Conservation (phyloP, 805 yeast species). For the Candida pini region DNA sequence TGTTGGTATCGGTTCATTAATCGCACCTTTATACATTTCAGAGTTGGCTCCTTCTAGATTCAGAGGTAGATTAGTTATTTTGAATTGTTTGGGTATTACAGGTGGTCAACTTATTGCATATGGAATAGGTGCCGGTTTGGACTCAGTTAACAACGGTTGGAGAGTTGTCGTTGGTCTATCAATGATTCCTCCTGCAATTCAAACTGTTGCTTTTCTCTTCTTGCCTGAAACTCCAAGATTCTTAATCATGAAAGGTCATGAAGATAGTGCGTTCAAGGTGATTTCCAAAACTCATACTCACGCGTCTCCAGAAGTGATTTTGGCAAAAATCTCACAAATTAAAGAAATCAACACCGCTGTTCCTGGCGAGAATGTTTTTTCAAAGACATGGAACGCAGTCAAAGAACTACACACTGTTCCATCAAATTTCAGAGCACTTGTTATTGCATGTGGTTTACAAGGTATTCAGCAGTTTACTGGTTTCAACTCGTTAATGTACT, state of each 20-base stretch:
- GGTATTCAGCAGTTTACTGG: constrained; percentile 97
- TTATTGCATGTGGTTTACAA: constrained; percentile 89
- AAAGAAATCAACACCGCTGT: constrained; percentile 39
- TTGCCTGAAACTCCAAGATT: constrained; percentile 95
- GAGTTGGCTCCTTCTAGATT: constrained; percentile 91
- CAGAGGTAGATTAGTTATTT: constrained; percentile 85
- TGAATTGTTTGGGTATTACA: constrained; percentile 85
- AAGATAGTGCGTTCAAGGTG: constrained; percentile 63
- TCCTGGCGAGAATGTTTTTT: constrained; percentile 41
- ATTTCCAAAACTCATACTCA: constrained; percentile 56
- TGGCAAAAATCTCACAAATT: constrained; percentile 65
- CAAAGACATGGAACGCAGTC: constrained; percentile 54
- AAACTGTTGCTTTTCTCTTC: constrained; percentile 70
- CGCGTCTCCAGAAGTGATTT: constrained; percentile 59
- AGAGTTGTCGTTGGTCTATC: constrained; percentile 86
- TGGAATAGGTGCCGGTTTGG: constrained; percentile 86
- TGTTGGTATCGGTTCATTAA: constrained; percentile 89
- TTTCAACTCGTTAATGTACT: constrained; percentile 94
- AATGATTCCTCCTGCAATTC: constrained; percentile 78
- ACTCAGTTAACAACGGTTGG: constrained; percentile 79
- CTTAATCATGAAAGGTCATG: constrained; percentile 64
- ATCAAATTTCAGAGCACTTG: constrained; percentile 81
- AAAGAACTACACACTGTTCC: constrained; percentile 60
- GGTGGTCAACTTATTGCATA: constrained; percentile 95
- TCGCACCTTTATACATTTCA: constrained; percentile 88